Evolutionary conservation across 2,329 filamentous ascomycete species (phyloP).

Genomic region (Colletotrichum plurivorum): DNA sequence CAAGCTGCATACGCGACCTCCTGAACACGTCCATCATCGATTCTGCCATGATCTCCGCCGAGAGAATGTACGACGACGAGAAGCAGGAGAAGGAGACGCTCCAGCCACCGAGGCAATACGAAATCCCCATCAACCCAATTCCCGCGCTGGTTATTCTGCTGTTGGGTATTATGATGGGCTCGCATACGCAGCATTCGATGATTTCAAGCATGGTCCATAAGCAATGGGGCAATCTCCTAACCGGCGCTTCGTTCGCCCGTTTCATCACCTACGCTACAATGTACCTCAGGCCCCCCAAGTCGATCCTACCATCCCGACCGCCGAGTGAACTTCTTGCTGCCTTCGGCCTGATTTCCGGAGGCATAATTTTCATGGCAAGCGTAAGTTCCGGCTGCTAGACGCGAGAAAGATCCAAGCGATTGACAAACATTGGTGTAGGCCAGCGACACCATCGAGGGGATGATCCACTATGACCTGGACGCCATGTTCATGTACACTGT

Average conservation of each 20-base stretch:
- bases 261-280: slow-evolving; percentile 84
- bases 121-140: slow-evolving; percentile 87
- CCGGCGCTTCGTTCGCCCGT: slow-evolving; percentile 84
- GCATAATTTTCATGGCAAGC: slow-evolving; percentile 93
- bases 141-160: slow-evolving; percentile 89
- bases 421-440: slow-evolving; percentile 9
- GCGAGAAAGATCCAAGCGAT: background rate
- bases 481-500: slow-evolving; percentile 96
- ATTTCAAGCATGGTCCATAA: slow-evolving; percentile 92
- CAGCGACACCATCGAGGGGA: slow-evolving; percentile 81
- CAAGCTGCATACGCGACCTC: slow-evolving; percentile 75
- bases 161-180: slow-evolving; percentile 94
- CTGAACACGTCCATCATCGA: slow-evolving; percentile 69
- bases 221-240: slow-evolving; percentile 91
- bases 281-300: slow-evolving; percentile 85
- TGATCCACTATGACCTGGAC: slow-evolving; percentile 83
- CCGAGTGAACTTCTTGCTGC: slow-evolving; percentile 90
- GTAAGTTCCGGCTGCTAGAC: slow-evolving; percentile 63
- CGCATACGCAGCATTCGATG: slow-evolving; percentile 87
- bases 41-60: slow-evolving; percentile 48
- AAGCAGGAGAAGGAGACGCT: slow-evolving; percentile 60
- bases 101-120: slow-evolving; percentile 75
- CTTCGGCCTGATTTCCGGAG: slow-evolving; percentile 90
- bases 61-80: slow-evolving; percentile 56
- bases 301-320: slow-evolving; percentile 84